These are phyloP conservation scores for Hyphopichia wangnamkhiaoensis DNA, from an alignment of 1,139 yeast species.

Conservation along the genomic window DNA sequence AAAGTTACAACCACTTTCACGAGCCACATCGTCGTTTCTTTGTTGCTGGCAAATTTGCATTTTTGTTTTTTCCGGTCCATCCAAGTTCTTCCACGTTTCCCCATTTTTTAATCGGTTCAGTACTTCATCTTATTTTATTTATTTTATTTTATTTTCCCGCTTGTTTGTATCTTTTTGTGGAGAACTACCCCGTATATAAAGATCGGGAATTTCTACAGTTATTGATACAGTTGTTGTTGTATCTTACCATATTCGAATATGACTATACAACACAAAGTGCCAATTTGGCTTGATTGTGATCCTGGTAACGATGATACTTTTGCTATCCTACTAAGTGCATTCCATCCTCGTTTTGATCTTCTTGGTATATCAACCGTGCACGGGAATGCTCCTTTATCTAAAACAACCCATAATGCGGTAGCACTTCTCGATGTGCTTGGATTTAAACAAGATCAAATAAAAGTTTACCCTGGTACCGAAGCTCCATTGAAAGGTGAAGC, in stretches of 20 bases:
- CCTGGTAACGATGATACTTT: conserved; percentile 92
- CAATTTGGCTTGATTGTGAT: conserved; percentile 90
- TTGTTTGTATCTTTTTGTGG: no score
- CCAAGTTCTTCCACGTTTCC: background rate
- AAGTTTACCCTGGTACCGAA: conserved; percentile 67
- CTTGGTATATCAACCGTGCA: conserved; percentile 80
- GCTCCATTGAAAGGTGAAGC: conserved; percentile 55
- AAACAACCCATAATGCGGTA: conserved; percentile 71
- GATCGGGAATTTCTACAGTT: no score
- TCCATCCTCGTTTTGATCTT: conserved; percentile 58
- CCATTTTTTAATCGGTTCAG: no score
- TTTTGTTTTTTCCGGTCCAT: no score
- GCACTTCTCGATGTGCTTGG: conserved; percentile 64
- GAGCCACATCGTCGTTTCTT: background rate
- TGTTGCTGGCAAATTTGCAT: background rate
- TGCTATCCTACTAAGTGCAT: conserved; percentile 66
- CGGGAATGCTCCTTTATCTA: conserved; percentile 71
- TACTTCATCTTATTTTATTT: no score
- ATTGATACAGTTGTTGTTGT: no score
- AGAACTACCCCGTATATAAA: no score
- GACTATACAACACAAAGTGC: conserved; percentile 35
- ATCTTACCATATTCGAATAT: no score
- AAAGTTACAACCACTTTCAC: no score
- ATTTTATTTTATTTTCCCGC: no score
- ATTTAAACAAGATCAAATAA: conserved; percentile 41